Evolutionary conservation across 106 monocot genomes (phyloP).

Genomic region (Allium cepa): DNA sequence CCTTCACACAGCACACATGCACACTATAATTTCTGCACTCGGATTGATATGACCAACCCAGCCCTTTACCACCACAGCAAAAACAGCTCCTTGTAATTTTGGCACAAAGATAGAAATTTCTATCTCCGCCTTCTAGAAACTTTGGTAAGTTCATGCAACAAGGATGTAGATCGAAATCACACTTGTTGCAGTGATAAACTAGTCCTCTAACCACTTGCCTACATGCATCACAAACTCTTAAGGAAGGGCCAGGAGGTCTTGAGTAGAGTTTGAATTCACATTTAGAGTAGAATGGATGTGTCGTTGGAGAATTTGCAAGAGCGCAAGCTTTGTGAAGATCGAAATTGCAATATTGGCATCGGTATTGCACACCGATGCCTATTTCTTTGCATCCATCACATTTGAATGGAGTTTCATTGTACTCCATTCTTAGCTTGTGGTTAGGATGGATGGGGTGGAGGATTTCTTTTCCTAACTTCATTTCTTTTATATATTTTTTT

Average conservation of each 20-base stretch:
- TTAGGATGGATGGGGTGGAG: slow-evolving; percentile 28
- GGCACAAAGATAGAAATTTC: slow-evolving; percentile 14
- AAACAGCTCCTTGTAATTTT: slow-evolving; percentile 27
- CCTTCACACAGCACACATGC: slow-evolving; percentile 61
- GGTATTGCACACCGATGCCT: slow-evolving; percentile 48
- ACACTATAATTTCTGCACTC: slow-evolving; percentile 45
- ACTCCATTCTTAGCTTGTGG: slow-evolving; percentile 37
- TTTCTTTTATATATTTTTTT: background rate
- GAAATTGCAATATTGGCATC: slow-evolving; percentile 38
- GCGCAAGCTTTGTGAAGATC: slow-evolving; percentile 59
- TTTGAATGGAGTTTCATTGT: slow-evolving; percentile 39
- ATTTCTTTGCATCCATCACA: slow-evolving; percentile 61
- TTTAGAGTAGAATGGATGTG: slow-evolving; percentile 36
- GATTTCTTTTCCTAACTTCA: slow-evolving; percentile 50
- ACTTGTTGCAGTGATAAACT: slow-evolving; percentile 43
- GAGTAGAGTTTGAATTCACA: slow-evolving; percentile 34
- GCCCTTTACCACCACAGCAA: slow-evolving; percentile 38
- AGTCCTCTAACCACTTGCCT: slow-evolving; percentile 33
- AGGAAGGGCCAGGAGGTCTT: slow-evolving; percentile 24
- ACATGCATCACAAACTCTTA: slow-evolving; percentile 41
- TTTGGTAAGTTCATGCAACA: slow-evolving; percentile 44
- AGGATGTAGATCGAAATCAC: slow-evolving; percentile 61
- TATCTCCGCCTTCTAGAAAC: slow-evolving; percentile 28
- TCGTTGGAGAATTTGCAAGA: slow-evolving; percentile 11
- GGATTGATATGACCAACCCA: slow-evolving; percentile 39